phyloP scores from a whole-genome alignment of 371 early-diverging fungal genomes.

The Mortierella sp. region DNA sequence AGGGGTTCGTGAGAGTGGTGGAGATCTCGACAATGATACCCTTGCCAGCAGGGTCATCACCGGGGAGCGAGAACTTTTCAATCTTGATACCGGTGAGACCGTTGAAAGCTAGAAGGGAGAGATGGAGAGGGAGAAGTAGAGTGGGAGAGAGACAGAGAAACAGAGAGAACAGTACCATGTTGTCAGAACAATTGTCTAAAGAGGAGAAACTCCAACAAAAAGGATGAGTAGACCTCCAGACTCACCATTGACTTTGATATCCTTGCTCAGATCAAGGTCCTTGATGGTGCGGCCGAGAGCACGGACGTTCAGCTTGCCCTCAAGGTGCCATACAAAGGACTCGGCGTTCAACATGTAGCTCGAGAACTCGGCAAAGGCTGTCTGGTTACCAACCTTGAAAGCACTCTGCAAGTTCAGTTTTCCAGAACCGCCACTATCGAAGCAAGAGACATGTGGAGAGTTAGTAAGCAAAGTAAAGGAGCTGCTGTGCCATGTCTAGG shows the following conservation, averaged over 20 bases:
- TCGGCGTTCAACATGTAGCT: conserved; percentile 65
- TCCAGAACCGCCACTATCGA: conserved; percentile 57
- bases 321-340: conserved; percentile 67
- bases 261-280: conserved; percentile 45
- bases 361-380: conserved; percentile 62
- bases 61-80: conserved; percentile 64
- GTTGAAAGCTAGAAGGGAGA: conserved; percentile 47
- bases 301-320: conserved; percentile 60
- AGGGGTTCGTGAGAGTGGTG: conserved; percentile 63
- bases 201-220: too few species aligned
- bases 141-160: neutral
- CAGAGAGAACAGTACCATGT: too few species aligned
- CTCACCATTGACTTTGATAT: conserved; percentile 54
- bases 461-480: too few species aligned
- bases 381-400: conserved; percentile 58
- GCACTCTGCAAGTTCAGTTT: conserved; percentile 57
- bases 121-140: too few species aligned
- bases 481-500: too few species aligned
- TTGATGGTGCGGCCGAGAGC: conserved; percentile 67
- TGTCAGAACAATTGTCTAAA: neutral
- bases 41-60: conserved; percentile 60
- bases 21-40: conserved; percentile 68
- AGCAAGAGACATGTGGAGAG: too few species aligned
- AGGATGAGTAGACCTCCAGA: neutral
- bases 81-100: conserved; percentile 64